Evolutionary conservation across 805 yeast genomes (phyloP), one percentile per base, ranked within the genome.

Genomic region (Lipomyces sp.): DNA sequence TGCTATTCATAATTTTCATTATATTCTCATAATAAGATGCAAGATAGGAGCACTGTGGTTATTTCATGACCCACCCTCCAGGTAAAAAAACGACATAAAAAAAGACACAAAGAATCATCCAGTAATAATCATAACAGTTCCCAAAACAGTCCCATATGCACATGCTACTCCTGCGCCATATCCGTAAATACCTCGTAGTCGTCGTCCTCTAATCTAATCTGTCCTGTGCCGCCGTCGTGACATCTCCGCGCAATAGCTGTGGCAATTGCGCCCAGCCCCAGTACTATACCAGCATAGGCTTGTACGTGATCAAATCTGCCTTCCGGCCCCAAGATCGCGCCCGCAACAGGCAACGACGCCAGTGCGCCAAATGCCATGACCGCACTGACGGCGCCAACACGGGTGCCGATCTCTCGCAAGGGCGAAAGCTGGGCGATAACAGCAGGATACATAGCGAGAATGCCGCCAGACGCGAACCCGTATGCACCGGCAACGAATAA

Each of bases 371-470:
- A 74, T 0, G 90, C 75, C 36, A 84, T 81, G 6, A 74, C 62
- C 6, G 77, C 71, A 35, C 84, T 70, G 1, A 87, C 76, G 36
- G 80, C 49, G 2, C 86, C 86, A 86, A 86, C 84, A 6, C 70
- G 56, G 3, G 63, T 61, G 8, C 71, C 70, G 22, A 65, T 57
- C 24, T 61, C 57, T 29, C 60, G 47, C 45, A 65, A 58, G 2
- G 61, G 57, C 4, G 69, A 64, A 21, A 55, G 48, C 33, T 58
- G 57, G 1, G 70, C 68, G 2, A 66, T 58, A 7, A 66, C 53
- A 1, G 69, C 64, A 0, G 71, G 70, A 7, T 66, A 65, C 37
- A 69, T 53, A 7, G 68, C 65, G 28, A 67, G 62, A 7, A 64
- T 49, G 3, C 70, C 66, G 7, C 73, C 72, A 4, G 66, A 58